Evolutionary conservation across 805 yeast species (phyloP).

Genomic region (Zygosaccharomyces siamensis): DNA sequence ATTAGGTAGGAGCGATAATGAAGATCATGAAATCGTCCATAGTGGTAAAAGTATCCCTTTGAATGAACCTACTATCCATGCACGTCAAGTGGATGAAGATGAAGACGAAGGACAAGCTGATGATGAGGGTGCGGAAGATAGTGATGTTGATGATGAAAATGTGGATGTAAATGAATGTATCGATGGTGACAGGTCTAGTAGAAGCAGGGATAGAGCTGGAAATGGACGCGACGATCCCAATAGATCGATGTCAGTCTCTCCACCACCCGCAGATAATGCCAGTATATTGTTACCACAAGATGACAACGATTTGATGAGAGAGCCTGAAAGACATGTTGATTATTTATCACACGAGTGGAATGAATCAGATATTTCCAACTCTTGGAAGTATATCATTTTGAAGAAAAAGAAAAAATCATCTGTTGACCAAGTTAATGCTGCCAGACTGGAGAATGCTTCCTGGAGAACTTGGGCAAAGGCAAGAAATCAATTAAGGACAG

Average conservation of each 20-base stretch:
- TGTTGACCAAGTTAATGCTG: slow-evolving; percentile 71
- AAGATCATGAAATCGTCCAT: slow-evolving; percentile 22
- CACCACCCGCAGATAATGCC: slow-evolving; percentile 33
- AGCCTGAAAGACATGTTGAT: slow-evolving; percentile 89
- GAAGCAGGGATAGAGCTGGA: slow-evolving; percentile 10
- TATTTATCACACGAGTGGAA: slow-evolving; percentile 95
- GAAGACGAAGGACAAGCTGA: slow-evolving; percentile 18
- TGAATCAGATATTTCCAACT: slow-evolving; percentile 84
- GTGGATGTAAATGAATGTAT: slow-evolving; percentile 1
- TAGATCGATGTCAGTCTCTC: slow-evolving; percentile 33
- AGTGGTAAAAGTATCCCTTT: slow-evolving; percentile 11
- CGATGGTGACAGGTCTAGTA: slow-evolving; percentile 11
- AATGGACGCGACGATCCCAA: slow-evolving; percentile 6
- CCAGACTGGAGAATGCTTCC: slow-evolving; percentile 79
- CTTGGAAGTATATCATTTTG: slow-evolving; percentile 89
- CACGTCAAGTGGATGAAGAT: slow-evolving; percentile 14
- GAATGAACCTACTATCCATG: slow-evolving; percentile 12
- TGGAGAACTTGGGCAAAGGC: slow-evolving; percentile 99
- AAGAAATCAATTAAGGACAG: slow-evolving; percentile 68
- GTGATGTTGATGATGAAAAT: slow-evolving; percentile 5
- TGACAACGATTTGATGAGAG: slow-evolving; percentile 72
- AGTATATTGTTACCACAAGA: slow-evolving; percentile 56
- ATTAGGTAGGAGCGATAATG: slow-evolving; percentile 25
- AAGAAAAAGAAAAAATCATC: slow-evolving; percentile 50
- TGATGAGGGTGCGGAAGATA: slow-evolving; percentile 5